Base-by-base conservation (phyloP, 2,329 filamentous ascomycete genomes). In the Thermomyces lanuginosus region DNA sequence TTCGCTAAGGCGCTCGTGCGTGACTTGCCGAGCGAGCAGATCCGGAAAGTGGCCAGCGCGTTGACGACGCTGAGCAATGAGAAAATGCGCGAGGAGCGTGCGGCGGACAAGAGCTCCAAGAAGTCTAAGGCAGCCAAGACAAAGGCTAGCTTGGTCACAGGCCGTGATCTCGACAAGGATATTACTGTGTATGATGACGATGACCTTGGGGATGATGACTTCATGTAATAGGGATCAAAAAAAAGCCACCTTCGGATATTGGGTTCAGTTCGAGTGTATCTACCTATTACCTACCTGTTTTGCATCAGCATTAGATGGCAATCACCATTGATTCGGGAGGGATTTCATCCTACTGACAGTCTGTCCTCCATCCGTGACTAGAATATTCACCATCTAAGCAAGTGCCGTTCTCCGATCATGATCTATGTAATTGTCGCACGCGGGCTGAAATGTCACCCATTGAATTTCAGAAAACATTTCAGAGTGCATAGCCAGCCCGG, bases 61-160 rank as follows among this genome's bases (percentile, higher is more conserved):
- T 58, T 98, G 45, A 92, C 84, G n/a, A 76, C 83, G 4, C 66
- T 92, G 30, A 70, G 81, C 50, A 98, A 98, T 52, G 89, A 95
- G 69, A 93, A 92, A 68, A 76, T 95, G 76, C 91, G 83, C 64
- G 84, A 93, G 55, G 89, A 98, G 68, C 93, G 95, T 68, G 74
- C 76, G 3, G 72, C 80, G 3, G 82, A 92, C 39, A 93, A 92
- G 66, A 75, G 80, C 29, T 80, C 76, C 45, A 98, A 95, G 78
- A 98, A 95, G 72, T 73, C 66, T 42, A 95, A 95, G 69, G 84
- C 84, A 4, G 78, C 81, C 35, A 95, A 95, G 72, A 92, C 78
- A 20, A 98, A 98, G 72, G 72, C 79, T 10, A 76, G 72, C 5
- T 63, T 95, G 26, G 77, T 79, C 29, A 72, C 32, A 60, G 56